Evolutionary conservation across 257 asterid genomes (phyloP), one percentile per base, ranked within the genome.

Genomic region (Forsythia viridissima): DNA sequence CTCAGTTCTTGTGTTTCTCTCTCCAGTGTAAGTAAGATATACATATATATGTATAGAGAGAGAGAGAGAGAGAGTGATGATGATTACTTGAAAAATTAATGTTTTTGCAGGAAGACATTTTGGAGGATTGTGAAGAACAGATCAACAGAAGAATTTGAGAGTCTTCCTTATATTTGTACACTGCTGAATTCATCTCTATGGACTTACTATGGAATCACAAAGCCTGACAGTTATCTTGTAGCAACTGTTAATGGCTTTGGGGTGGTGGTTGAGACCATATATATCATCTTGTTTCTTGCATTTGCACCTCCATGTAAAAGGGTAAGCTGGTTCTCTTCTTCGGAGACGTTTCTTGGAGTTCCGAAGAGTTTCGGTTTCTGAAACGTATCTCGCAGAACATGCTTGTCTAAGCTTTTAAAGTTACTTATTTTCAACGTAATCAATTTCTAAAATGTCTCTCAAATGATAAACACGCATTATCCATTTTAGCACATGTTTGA

Each of bases 181-280:
- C 77, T 90, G 69, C 43, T 92, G 71, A 88, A 73, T 65, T 85
- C 96, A 3, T 75, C 86, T 12, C 76, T 90, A 0, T 92, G 97
- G 97, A 88, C 93, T 12, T 90, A 87, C 59, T 92, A 92, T 48
- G 97, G 97, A 1, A 41, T 90, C 63, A 88, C 78, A 12, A 90
- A 83, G 80, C 96, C 96, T 0, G 92, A 83, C 11, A 85, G 90
- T 70, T 92, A 84, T 78, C 94, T 90, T 9, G 94, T 92, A 0
- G 88, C 97, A 7, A 92, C 97, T 7, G 90, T 89, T 65, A 90
- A 90, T 66, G 94, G 96, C 0, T 89, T 92, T 42, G 97, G 97
- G 2, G 86, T 77, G 3, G 67, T 84, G 0, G 91, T 87, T 38
- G 88, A 90, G 83, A 81, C 80, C 71, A 8, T 86, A 0, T 92